phyloP scores from a whole-genome alignment of 192 early-diverging fungal species.

The Backusella sp. region DNA sequence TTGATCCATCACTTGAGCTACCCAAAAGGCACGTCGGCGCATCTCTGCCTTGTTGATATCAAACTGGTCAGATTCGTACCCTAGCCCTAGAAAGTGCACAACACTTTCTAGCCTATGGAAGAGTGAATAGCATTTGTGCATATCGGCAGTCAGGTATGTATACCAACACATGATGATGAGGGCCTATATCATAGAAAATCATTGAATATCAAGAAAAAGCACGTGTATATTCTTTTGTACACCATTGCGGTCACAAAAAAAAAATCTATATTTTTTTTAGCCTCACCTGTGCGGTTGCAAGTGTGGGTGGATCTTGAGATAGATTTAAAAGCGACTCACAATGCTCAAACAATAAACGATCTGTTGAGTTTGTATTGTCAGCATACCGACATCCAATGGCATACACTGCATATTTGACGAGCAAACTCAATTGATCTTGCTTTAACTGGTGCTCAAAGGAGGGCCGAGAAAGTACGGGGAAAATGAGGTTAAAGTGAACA shows the following conservation, averaged over 20 bases:
- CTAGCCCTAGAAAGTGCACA: slow-evolving; percentile 18
- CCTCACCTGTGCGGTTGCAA: slow-evolving; percentile 29
- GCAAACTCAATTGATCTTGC: slow-evolving; percentile 17
- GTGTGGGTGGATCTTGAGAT: slow-evolving; percentile 10
- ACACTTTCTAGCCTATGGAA: slow-evolving; percentile 7
- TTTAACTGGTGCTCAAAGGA: slow-evolving; percentile 26
- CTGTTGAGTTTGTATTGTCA: background rate
- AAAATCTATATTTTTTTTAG: background rate
- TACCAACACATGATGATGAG: slow-evolving; percentile 36
- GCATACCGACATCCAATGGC: slow-evolving; percentile 15
- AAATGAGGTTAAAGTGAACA: slow-evolving; percentile 34
- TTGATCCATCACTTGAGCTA: slow-evolving; percentile 30
- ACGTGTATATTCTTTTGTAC: background rate
- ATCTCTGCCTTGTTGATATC: slow-evolving; percentile 23
- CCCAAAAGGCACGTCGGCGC: slow-evolving; percentile 34
- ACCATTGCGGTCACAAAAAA: background rate
- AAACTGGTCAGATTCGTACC: slow-evolving; percentile 23
- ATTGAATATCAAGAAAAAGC: background rate
- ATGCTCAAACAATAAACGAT: slow-evolving; percentile 13
- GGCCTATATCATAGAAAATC: slow-evolving; percentile 4
- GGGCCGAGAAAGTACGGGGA: slow-evolving; percentile 31
- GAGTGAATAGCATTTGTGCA: slow-evolving; percentile 16
- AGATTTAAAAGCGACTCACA: slow-evolving; percentile 15
- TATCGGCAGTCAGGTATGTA: slow-evolving; percentile 21
- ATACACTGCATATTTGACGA: slow-evolving; percentile 32